Evolutionary conservation across 495 filamentous ascomycete species (phyloP).

Genomic region (Rhizodiscina lignyota): DNA sequence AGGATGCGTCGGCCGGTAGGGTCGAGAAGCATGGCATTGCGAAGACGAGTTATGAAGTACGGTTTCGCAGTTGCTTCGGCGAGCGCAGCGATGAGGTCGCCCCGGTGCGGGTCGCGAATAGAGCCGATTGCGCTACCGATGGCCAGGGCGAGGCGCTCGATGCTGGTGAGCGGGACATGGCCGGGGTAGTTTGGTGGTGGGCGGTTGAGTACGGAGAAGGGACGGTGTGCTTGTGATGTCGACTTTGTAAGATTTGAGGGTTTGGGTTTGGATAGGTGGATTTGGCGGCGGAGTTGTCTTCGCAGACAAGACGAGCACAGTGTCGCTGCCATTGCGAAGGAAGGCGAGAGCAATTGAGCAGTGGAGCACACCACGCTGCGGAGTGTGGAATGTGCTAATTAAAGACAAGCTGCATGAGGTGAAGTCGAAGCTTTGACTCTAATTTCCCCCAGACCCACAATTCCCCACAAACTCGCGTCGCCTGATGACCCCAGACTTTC

Average conservation of each 20-base stretch:
- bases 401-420: not conserved
- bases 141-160: constrained; percentile 64
- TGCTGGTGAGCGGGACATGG: constrained; percentile 70
- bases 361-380: not conserved
- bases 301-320: no score
- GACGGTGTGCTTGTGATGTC: constrained; percentile 4
- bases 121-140: constrained; percentile 69
- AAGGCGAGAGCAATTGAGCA: no score
- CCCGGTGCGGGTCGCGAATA: constrained; percentile 63
- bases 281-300: no score
- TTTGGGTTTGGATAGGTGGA: no score
- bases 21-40: constrained; percentile 71
- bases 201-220: constrained; percentile 65
- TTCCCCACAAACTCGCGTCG: not conserved
- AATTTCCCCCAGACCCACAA: not conserved
- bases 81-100: constrained; percentile 79
- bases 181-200: constrained; percentile 74
- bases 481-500: not conserved
- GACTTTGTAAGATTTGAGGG: not conserved
- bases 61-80: constrained; percentile 89
- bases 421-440: not conserved
- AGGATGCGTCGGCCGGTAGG: constrained; percentile 85
- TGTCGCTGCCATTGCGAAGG: no score
- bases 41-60: constrained; percentile 87
- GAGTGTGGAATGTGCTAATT: not conserved